A percentile compares a stretch with the other conserved stretches of the same genome.
phyloP scores from a whole-genome alignment of 805 yeast species.

The Blastobotrys parvus region DNA sequence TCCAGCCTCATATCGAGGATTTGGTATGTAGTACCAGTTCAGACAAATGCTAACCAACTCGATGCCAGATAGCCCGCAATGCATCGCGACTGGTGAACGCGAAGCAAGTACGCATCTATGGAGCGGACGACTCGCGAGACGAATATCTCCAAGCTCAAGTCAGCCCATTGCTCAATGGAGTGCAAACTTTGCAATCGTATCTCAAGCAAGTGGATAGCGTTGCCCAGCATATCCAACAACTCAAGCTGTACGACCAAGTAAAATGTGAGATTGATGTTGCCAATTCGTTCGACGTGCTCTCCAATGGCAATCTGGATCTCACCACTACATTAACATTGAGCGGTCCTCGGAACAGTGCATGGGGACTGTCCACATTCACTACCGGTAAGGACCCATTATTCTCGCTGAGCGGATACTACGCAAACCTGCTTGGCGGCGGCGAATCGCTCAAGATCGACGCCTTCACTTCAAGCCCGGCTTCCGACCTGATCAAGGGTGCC shows the following conservation, averaged over 20 bases:
- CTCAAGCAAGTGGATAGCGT: slow-evolving; percentile 20
- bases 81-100: slow-evolving; percentile 21
- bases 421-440: slow-evolving; percentile 53
- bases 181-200: slow-evolving; percentile 18
- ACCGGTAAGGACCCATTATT: slow-evolving; percentile 13
- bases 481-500: too few relatives aligned
- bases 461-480: too few relatives aligned
- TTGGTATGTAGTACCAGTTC: slow-evolving; percentile 5
- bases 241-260: slow-evolving; percentile 3
- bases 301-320: slow-evolving; percentile 6
- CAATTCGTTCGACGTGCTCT: slow-evolving; percentile 1
- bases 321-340: slow-evolving; percentile 11
- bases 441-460: slow-evolving; percentile 40
- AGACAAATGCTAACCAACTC: not conserved
- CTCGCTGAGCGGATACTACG: slow-evolving; percentile 40
- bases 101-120: slow-evolving; percentile 23
- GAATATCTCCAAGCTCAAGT: slow-evolving; percentile 21
- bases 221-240: slow-evolving; percentile 12
- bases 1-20: slow-evolving; percentile 3
- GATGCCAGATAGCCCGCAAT: slow-evolving; percentile 16
- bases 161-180: slow-evolving; percentile 19
- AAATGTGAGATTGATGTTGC: slow-evolving; percentile 7
- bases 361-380: slow-evolving; percentile 4
- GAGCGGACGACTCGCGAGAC: slow-evolving; percentile 20
- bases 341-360: not conserved